Percentiles rank a stretch among this genome's conserved stretches.
Conservation (phyloP, 768 basidiomycete genomes). For the Lentinula boryana region DNA sequence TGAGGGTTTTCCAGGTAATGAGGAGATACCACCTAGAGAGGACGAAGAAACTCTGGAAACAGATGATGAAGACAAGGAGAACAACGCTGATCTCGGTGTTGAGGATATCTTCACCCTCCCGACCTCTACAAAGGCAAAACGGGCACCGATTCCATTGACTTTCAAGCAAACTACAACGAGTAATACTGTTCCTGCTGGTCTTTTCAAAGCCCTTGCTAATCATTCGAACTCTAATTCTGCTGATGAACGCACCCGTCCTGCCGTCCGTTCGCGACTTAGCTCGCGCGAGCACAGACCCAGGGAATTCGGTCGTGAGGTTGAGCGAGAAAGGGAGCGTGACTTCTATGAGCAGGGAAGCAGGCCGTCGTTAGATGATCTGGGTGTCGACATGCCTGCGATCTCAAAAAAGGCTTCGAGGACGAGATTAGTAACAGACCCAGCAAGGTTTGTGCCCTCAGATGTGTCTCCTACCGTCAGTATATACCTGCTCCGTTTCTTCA, state of each 20-base stretch:
- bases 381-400: conserved; percentile 60
- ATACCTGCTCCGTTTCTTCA: background rate
- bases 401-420: conserved; percentile 51
- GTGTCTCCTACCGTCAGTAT: conserved; percentile 13
- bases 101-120: conserved; percentile 4
- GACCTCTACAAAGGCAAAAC: conserved; percentile 34
- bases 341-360: conserved; percentile 3
- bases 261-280: conserved; percentile 70
- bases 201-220: conserved; percentile 75
- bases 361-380: conserved; percentile 74
- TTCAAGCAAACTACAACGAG: conserved; percentile 60
- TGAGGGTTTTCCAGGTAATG: conserved; percentile 11
- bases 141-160: conserved; percentile 72
- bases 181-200: conserved; percentile 78
- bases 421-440: conserved; percentile 55
- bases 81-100: conserved; percentile 1
- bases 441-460: conserved; percentile 13
- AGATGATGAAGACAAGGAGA: conserved; percentile 14
- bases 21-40: conserved; percentile 5
- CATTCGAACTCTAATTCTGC: conserved; percentile 17
- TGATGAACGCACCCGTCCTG: conserved; percentile 64
- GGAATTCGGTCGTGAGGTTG: conserved; percentile 3
- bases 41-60: conserved; percentile 13
- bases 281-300: conserved; percentile 45
- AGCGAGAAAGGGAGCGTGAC: conserved; percentile 3